A percentile compares a stretch with the other conserved stretches of the same genome.
Evolutionary conservation across 129 eudicot genomes (phyloP).

Genomic region (Arctium lappa): DNA sequence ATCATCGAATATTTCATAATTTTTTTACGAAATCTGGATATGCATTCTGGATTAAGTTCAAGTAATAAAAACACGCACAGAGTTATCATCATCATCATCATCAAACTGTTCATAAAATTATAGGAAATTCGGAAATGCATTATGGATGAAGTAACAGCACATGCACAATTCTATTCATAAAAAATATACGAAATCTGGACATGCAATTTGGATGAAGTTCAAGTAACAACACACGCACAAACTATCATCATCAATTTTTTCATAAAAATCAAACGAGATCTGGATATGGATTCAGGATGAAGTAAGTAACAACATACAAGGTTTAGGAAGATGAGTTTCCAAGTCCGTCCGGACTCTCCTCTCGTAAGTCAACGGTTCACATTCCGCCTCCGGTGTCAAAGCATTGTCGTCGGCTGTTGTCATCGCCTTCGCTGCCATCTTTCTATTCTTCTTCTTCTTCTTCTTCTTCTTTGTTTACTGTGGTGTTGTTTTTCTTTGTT

Average conservation of each 20-base stretch:
- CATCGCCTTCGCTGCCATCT: constrained; percentile 20
- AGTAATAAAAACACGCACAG: constrained; percentile 23
- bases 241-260: background rate
- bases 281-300: background rate
- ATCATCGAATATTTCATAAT: background rate
- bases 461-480: background rate
- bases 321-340: constrained; percentile 83
- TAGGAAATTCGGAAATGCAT: background rate
- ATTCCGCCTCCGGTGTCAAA: constrained; percentile 65
- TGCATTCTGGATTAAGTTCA: background rate
- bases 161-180: background rate
- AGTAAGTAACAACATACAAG: constrained; percentile 51
- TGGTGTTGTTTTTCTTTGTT: background rate
- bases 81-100: background rate
- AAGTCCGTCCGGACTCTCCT: constrained; percentile 66
- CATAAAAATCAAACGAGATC: too few species aligned
- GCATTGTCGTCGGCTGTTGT: constrained; percentile 32
- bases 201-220: background rate
- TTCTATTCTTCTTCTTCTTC: background rate
- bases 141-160: background rate
- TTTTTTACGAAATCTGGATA: background rate
- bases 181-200: background rate
- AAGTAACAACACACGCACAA: constrained; percentile 27
- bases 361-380: constrained; percentile 63
- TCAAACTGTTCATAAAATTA: background rate